These are phyloP conservation scores for Hypoxylon sp. DNA, from an alignment of 2,329 filamentous ascomycete genomes.

Conservation along the genomic window DNA sequence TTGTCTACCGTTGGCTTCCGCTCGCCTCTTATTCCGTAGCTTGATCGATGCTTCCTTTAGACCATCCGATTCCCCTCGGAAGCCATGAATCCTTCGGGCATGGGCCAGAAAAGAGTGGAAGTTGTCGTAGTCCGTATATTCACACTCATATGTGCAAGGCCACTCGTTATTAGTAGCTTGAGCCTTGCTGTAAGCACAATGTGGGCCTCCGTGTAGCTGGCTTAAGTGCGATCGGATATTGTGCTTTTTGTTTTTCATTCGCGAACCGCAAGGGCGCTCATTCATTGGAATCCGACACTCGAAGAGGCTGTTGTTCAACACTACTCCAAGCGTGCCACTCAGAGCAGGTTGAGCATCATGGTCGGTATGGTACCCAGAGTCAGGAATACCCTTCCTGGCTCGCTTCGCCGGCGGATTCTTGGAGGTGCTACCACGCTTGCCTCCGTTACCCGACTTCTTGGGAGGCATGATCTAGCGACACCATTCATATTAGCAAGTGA, in stretches of 20 bases:
- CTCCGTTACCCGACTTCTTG: not conserved
- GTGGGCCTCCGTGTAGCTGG: not conserved
- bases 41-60: not conserved
- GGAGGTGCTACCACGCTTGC: too few species aligned
- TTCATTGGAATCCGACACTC: not conserved
- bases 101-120: conserved; percentile 2
- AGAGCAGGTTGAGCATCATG: not conserved
- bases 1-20: not conserved
- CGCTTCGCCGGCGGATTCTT: not conserved
- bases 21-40: not conserved
- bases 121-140: not conserved
- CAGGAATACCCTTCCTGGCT: not conserved
- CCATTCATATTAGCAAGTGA: not conserved
- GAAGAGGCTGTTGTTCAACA: not conserved
- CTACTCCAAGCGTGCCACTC: not conserved
- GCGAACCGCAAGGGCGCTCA: not conserved
- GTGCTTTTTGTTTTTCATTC: not conserved
- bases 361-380: not conserved
- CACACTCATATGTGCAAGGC: not conserved
- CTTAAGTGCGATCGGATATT: not conserved
- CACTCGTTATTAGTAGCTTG: not conserved
- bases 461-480: not conserved
- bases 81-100: not conserved
- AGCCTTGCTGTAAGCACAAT: conserved; percentile 2
- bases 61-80: not conserved